Base-by-base conservation (phyloP, 768 basidiomycete species). In the Leccinum ochraceum region DNA sequence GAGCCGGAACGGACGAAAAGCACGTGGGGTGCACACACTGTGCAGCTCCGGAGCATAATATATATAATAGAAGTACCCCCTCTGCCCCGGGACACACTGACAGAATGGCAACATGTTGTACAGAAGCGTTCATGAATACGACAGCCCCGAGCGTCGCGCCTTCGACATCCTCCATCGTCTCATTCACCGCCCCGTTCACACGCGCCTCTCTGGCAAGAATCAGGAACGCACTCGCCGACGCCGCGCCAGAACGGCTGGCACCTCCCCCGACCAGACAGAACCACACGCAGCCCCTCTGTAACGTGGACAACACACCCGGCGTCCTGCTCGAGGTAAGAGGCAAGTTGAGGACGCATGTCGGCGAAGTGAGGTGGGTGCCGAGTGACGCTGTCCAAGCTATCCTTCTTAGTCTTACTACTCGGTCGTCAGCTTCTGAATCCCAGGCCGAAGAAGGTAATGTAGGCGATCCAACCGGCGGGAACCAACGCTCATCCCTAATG, bases 251-350 rank as follows among this genome's bases (percentile, higher is more conserved):
- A 68, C 20, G 52, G 30, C 30, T 30, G 30, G 50, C 36, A 63
- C 65, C 56, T 59, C 60, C 30, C 63, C 66, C 56, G 63, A 69
- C 54, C 61, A 60, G 16, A 53, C 62, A 24, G 77, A 80, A 63
- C 67, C 70, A 37, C 80, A 84, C 66, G 91, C 91, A 11, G 88
- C 88, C 90, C 0, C 77, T 92, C 54, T 92, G 90, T 74, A 92
- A 93, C 67, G 86, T 92, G 20, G 76, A 81, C 42, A 79, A 80
- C 54, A 76, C 77, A 16, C 88, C 91, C 0, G 86, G 89, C 8
- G 80, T 94, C 26, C 71, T 93, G 52, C 79, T 92, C 16, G 87
- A 92, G 72, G 83, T 92, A 36, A 80, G 91, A 26, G 26, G 26
- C 26, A 63, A 82, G 44, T 73, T 88, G 54, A 78, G 89, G 65